Evolutionary conservation across 2,329 filamentous ascomycete species (phyloP).

Genomic region (Teratosphaeria epicoccoides): DNA sequence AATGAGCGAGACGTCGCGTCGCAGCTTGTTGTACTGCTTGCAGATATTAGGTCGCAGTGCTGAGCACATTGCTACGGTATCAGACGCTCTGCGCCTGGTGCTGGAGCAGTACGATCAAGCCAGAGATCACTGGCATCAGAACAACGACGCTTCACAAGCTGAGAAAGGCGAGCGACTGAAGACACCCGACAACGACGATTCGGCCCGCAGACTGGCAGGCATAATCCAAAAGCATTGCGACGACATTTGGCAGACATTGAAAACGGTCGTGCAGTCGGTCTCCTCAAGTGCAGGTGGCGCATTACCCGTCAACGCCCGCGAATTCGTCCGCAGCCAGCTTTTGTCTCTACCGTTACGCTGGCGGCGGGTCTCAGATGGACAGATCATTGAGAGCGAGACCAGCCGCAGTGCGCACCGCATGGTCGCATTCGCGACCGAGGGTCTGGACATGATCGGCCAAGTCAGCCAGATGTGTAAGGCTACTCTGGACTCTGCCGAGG

Average conservation of each 20-base stretch:
- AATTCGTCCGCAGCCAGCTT: constrained; percentile 73
- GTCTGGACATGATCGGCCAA: constrained; percentile 87
- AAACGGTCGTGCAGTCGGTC: constrained; percentile 71
- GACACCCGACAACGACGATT: constrained; percentile 26
- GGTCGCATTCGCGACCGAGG: constrained; percentile 76
- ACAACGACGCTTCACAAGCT: constrained; percentile 32
- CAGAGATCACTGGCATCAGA: constrained; percentile 34
- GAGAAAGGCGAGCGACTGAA: constrained; percentile 21
- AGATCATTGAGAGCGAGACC: constrained; percentile 32
- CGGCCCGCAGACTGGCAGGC: constrained; percentile 55
- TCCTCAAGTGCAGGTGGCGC: constrained; percentile 87
- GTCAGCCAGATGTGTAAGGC: constrained; percentile 80
- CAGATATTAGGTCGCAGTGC: constrained; percentile 73
- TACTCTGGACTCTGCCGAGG: constrained; percentile 81
- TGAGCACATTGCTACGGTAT: constrained; percentile 64
- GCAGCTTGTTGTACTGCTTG: constrained; percentile 75
- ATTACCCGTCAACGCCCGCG: constrained; percentile 75
- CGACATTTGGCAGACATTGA: constrained; percentile 47
- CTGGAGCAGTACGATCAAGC: constrained; percentile 66
- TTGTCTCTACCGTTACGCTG: constrained; percentile 77
- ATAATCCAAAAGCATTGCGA: constrained; percentile 55
- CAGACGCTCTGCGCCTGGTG: constrained; percentile 61
- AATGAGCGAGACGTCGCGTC: constrained; percentile 78
- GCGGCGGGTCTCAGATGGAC: constrained; percentile 50
- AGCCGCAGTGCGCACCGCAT: constrained; percentile 60